Base-by-base conservation (phyloP, 1,284 basidiomycete species). In the Ceratobasidium sp. region DNA sequence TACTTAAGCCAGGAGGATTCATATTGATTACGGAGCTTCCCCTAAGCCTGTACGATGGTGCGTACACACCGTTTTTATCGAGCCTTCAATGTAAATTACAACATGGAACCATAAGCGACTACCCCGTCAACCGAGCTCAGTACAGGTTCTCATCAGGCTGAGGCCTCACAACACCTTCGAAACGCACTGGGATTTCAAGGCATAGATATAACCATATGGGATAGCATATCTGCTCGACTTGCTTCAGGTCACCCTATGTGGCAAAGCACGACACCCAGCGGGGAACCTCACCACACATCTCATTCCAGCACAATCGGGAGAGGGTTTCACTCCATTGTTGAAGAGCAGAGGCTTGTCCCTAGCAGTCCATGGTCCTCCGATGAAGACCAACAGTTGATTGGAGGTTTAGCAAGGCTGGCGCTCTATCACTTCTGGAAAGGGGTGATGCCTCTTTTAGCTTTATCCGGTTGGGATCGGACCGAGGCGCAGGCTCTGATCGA, bases 1-100 rank as follows among this genome's bases (percentile, higher is more conserved):
- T 64, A 26, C 46, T 64, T 16, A 64, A 64, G 34, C 61, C 61
- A 4, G 28, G 28, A 23, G 61, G 61, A 18, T 30, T 64, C 21
- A 14, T 64, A 5, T 4, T 64, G 4, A 64, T 64, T 6, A 39
- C 41, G 2, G 61, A 64, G 45, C 10, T 50, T 9, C 61, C 61
- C 1, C 18, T 32, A 2, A 10, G 34, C 18, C 9, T 18, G 2
- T 64, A 64, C 30, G 61, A 64, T 18, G 61, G 61, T 64, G 18
- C 18, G 6, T 18, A n/a, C 16, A 8, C 16, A n/a, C 5, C 16
- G 18, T 45, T 18, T 39, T n/a, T n/a, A n/a, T n/a, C n/a, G n/a
- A n/a, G n/a, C n/a, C n/a, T n/a, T n/a, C n/a, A n/a, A n/a, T n/a
- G n/a, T n/a, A n/a, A n/a, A n/a, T n/a, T n/a, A n/a, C n/a, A n/a